Evolutionary conservation across 106 monocot species (phyloP), one percentile per base, ranked within the genome.

Genomic region (Dendrobium catenatum): DNA sequence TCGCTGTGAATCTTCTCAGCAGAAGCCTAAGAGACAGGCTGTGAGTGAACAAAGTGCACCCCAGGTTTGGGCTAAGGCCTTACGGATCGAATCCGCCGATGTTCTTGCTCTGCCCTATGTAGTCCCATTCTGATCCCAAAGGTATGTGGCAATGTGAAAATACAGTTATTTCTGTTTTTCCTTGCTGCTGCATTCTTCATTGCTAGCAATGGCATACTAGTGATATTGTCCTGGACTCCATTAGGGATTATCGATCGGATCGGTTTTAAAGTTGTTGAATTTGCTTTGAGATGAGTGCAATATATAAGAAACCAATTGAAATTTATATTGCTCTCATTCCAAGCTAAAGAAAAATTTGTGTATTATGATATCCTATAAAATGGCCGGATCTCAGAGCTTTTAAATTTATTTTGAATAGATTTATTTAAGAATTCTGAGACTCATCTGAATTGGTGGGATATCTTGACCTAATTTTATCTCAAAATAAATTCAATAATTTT

Each of bases 31-130:
- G 51, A 13, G 20, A 3, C 74, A 79, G 75, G 76, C 51, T 51
- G 20, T 43, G 55, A 74, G 20, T 22, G 79, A 87, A 49, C 84
- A 73, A 68, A 49, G 49, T 19, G 66, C 76, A 0, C 79, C 84
- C 1, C 82, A 78, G 77, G 94, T 95, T 46, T 95, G 94, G 94
- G 83, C 85, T 3, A n/a, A 83, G 73, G 82, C 90, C 68, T 19
- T 83, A 67, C 80, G 42, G 70, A 88, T 95, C 49, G 87, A 90
- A 19, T 54, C 76, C 4, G 81, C 80, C 5, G 90, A 95, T 80
- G 81, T 87, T 77, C 79, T 92, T 70, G 92, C 92, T 74, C 49
- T 95, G 73, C 94, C 94, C 15, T 95, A 95, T 76, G 92, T 95
- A 33, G 83, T 95, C 78, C 94, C 94, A 4, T 92, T 86, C 79